Conservation (phyloP, 169 alveolate genomes). For the Plasmodium falciparum region DNA sequence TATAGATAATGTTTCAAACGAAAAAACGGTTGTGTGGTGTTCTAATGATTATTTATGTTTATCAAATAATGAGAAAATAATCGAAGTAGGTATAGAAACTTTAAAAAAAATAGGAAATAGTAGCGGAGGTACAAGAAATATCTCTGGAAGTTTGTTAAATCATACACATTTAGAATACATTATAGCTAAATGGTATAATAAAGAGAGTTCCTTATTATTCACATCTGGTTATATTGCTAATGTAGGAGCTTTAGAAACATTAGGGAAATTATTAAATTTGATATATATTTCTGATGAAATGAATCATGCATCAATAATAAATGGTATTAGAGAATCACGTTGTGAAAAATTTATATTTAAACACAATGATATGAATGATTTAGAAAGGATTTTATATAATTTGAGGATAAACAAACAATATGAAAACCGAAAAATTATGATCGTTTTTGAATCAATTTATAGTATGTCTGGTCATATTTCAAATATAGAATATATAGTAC, state of each 20-base stretch:
- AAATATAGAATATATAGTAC: conserved; percentile 83
- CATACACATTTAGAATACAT: conserved; percentile 88
- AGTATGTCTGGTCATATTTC: conserved; percentile 91
- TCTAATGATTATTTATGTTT: conserved; percentile 91
- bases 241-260: conserved; percentile 88
- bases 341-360: conserved; percentile 81
- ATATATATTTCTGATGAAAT: conserved; percentile 89
- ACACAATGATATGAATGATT: conserved; percentile 86
- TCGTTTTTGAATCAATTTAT: conserved; percentile 92
- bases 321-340: conserved; percentile 88
- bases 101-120: conserved; percentile 89
- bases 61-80: conserved; percentile 89
- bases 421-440: conserved; percentile 81
- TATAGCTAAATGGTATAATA: conserved; percentile 87
- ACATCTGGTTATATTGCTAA: conserved; percentile 92
- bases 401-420: conserved; percentile 77
- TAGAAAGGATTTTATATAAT: conserved; percentile 78
- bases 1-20: neutral
- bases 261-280: conserved; percentile 85
- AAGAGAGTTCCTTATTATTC: conserved; percentile 88
- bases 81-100: conserved; percentile 87
- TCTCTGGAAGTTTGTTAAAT: conserved; percentile 88
- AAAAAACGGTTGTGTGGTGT: conserved; percentile 82
- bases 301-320: conserved; percentile 93
- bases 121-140: conserved; percentile 94